Conservation (phyloP, 2,329 filamentous ascomycete genomes). For the Trichoderma gracile region DNA sequence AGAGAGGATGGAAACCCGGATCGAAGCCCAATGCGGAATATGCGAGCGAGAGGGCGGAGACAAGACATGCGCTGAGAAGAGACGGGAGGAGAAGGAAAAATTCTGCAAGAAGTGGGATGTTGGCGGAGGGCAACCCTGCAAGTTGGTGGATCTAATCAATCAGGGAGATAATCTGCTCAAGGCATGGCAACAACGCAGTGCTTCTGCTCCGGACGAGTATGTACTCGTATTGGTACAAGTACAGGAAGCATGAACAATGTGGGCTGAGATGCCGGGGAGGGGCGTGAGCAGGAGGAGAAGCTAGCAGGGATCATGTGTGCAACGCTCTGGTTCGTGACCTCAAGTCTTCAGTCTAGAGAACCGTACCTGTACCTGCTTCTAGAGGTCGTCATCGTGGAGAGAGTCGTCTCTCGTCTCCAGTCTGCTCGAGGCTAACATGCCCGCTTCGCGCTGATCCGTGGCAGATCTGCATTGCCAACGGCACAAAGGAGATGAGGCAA, state of each 20-base stretch:
- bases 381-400: background rate
- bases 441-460: background rate
- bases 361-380: constrained; percentile 8
- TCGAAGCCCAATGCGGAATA: background rate
- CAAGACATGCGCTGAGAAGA: background rate
- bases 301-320: background rate
- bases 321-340: background rate
- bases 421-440: background rate
- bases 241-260: too few relatives aligned
- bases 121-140: background rate
- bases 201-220: too few relatives aligned
- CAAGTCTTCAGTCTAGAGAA: background rate
- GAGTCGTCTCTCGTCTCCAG: background rate
- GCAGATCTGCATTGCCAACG: background rate
- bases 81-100: background rate
- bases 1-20: too few relatives aligned
- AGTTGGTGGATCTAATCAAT: constrained; percentile 14
- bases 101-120: background rate
- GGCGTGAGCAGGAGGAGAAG: background rate
- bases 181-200: background rate
- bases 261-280: background rate
- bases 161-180: constrained; percentile 19
- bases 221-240: too few relatives aligned
- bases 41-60: constrained; percentile 6
- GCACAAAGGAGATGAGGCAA: background rate